phyloP scores from a whole-genome alignment of 1,284 basidiomycete species.

The Ceratobasidium sp. region DNA sequence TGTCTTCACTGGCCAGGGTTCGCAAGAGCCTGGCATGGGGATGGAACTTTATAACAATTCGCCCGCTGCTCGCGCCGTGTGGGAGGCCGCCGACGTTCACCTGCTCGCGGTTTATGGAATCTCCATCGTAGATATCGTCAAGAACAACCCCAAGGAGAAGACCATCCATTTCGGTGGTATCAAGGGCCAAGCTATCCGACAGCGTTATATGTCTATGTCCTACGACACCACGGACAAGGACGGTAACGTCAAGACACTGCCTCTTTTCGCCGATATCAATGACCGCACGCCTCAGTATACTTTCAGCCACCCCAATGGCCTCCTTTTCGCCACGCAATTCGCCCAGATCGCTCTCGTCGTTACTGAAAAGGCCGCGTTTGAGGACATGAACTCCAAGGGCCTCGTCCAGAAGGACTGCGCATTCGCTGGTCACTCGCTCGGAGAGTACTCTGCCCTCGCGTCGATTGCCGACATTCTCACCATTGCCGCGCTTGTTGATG shows the following conservation, averaged over 20 bases:
- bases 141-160: conserved; percentile 97
- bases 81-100: conserved; percentile 96
- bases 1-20: conserved; percentile 98
- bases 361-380: conserved; percentile 97
- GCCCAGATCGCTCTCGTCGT: conserved; percentile 98
- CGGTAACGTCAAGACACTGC: conserved; percentile 93
- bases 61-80: conserved; percentile 93
- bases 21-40: conserved; percentile 98
- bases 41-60: conserved; percentile 98
- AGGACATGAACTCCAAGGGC: conserved; percentile 97
- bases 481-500: conserved; percentile 95
- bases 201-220: conserved; percentile 99
- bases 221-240: conserved; percentile 97
- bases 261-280: conserved; percentile 94
- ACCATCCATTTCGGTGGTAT: conserved; percentile 99
- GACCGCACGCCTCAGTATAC: conserved; percentile 94
- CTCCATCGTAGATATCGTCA: conserved; percentile 98
- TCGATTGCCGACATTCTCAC: conserved; percentile 97
- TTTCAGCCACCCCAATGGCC: conserved; percentile 95
- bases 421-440: conserved; percentile 97
- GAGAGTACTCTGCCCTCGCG: conserved; percentile 97
- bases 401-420: conserved; percentile 92
- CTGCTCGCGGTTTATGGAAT: conserved; percentile 96
- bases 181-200: conserved; percentile 97
- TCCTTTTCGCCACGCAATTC: conserved; percentile 98